Base-by-base conservation (phyloP, 495 filamentous ascomycete species). In the Tirmania nivea region DNA sequence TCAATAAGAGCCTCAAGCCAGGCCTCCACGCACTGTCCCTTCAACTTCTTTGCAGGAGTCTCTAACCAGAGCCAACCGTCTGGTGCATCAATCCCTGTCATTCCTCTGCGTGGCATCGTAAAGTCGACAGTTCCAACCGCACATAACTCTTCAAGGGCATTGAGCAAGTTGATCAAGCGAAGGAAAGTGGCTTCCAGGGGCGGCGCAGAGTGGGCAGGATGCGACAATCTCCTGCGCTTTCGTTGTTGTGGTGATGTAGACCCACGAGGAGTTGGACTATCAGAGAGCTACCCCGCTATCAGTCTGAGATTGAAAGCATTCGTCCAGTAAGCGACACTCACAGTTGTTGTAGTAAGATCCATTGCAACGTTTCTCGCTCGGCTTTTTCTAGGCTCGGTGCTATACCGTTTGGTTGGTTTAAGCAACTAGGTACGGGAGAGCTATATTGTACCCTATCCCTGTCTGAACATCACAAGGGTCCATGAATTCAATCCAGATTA, bases 11-110 rank as follows among this genome's bases (percentile, higher is more conserved):
- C 39, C 16, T 52, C 16, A 34, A 63, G 45, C 49, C 48, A 53
- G 31, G 42, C 63, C 17, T 55, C 61, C 8, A 64, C 47, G 4
- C 47, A 31, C 14, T n/a, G 10, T 10, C 52, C 60, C 8, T 19
- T 37, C 16, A 20, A 49, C 8, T 51, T 35, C 20, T 48, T 53
- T 16, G 34, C 8, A 6, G 60, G 54, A 0, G 47, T 53, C 49
- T 64, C 61, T 16, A 64, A 61, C 62, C 61, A 64, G 17, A 52
- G 17, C 62, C 61, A 64, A 10, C 35, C 52, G 14, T 64, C 61
- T 19, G 62, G 58, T 21, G 61, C 58, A 7, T 60, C 61, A 25
- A 55, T 54, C 14, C 57, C 57, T 1, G 36, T 12, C 8, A 35
- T 55, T 14, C 61, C 61, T 19, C 59, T 48, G 5, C 61, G 52